Evolutionary conservation across 805 yeast genomes (phyloP), one percentile per base, ranked within the genome.

Genomic region (Scheffersomyces ergatensis): DNA sequence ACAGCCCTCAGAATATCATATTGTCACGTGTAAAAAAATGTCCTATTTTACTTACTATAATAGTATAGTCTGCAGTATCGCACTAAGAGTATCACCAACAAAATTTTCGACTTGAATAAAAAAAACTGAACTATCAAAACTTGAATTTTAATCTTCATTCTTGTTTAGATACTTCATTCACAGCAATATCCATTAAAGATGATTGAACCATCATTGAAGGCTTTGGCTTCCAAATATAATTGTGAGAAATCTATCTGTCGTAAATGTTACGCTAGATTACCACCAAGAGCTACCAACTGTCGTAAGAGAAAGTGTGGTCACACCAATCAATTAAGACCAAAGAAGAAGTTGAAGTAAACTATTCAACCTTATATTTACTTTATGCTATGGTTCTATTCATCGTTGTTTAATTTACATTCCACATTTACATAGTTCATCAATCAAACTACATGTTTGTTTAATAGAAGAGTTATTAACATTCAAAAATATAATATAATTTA

Each of bases 251-350:
- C 96, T 58, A 92, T 93, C 74, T 93, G 99, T 85, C 95, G 99
- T 80, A 88, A 90, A 76, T 93, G 99, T 83, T 93, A 93, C 85
- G 97, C 99, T 66, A 93, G 99, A 84, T 90, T 93, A 72, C 99
- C 99, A 71, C 97, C 99, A 78, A 95, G 98, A 87, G 99, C 99
- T 65, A 93, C 98, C 78, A 93, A 93, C 97, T 93, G 99, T 85
- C 89, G 99, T 83, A 93, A 93, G 98, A 89, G 97, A 89, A 93
- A 93, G 85, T 93, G 99, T 80, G 99, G 99, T 71, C 99, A 93
- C 95, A 82, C 97, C 74, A 93, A 93, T 85, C 99, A 93, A 83
- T 88, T 93, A 78, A 89, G 99, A 83, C 98, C 98, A 79, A 93
- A 92, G 95, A 92, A 92, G 95, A 92, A 92, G 90, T 83, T 89